Evolutionary conservation across 345 rosid species (phyloP).

Genomic region (Bruguiera gymnorhiza): DNA sequence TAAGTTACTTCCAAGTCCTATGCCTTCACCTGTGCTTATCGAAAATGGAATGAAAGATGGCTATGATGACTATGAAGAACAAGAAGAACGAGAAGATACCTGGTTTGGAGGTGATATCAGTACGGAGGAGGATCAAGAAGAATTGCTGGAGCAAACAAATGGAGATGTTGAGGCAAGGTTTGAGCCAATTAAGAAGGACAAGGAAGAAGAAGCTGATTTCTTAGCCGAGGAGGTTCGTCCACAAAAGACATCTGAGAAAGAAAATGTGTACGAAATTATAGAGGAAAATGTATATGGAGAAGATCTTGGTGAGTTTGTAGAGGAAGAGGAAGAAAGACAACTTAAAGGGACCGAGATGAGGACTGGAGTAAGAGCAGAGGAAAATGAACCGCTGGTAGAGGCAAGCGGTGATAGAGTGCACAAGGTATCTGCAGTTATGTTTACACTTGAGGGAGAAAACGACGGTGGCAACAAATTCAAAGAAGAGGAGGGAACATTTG

Average conservation of each 20-base stretch:
- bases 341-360: slow-evolving; percentile 10
- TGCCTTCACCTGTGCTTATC: slow-evolving; percentile 11
- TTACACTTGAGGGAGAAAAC: slow-evolving; percentile 18
- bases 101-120: slow-evolving; percentile 2
- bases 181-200: slow-evolving; percentile 14
- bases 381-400: slow-evolving; percentile 1
- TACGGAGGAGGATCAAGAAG: slow-evolving; percentile 23
- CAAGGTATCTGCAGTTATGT: slow-evolving; percentile 2
- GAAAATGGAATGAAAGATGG: slow-evolving; percentile 3
- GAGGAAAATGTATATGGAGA: slow-evolving; percentile 8
- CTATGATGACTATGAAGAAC: slow-evolving; percentile 13
- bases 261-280: not conserved
- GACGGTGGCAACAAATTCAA: slow-evolving; percentile 1
- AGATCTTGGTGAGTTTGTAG: not conserved
- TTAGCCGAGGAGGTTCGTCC: not conserved
- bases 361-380: slow-evolving; percentile 1
- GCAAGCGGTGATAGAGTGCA: not conserved
- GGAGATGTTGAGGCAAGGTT: slow-evolving; percentile 23
- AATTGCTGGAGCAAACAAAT: slow-evolving; percentile 10
- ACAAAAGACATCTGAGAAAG: not conserved
- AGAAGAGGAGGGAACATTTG: slow-evolving; percentile 13
- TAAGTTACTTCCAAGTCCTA: slow-evolving; percentile 48
- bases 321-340: slow-evolving; percentile 13
- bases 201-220: slow-evolving; percentile 8
- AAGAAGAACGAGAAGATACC: slow-evolving; percentile 11